Evolutionary conservation across 2,329 filamentous ascomycete genomes (phyloP).

Genomic region (Penicillium hordei): DNA sequence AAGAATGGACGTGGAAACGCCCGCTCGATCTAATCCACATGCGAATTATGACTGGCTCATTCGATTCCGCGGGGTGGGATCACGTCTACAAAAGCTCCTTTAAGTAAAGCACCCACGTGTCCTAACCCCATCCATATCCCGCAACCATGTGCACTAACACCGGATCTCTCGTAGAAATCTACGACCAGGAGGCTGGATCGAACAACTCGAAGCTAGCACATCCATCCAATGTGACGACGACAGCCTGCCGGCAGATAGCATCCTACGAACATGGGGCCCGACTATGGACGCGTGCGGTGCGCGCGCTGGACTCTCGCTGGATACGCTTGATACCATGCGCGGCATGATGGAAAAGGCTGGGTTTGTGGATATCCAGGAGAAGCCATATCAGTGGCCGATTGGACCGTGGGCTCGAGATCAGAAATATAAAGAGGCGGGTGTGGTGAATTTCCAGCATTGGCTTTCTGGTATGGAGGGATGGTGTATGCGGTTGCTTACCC

Average conservation of each 20-base stretch:
- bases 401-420: constrained; percentile 2
- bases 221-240: background rate
- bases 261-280: background rate
- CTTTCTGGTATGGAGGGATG: constrained; percentile 3
- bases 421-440: constrained; percentile 1
- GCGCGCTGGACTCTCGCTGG: background rate
- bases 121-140: background rate
- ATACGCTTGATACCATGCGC: background rate
- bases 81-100: background rate
- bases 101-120: background rate
- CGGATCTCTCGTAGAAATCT: background rate
- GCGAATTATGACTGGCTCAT: background rate
- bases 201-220: background rate
- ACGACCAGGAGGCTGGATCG: constrained; percentile 8
- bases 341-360: background rate
- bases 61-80: background rate
- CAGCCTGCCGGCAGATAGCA: background rate
- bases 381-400: constrained; percentile 1
- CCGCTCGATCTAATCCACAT: constrained; percentile 4
- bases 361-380: constrained; percentile 6
- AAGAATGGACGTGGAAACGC: constrained; percentile 4
- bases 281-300: background rate
- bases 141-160: background rate
- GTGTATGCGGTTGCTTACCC: constrained; percentile 3
- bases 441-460: constrained; percentile 5